phyloP scores from a whole-genome alignment of 2,329 filamentous ascomycete species.

The Penicillium sp. region DNA sequence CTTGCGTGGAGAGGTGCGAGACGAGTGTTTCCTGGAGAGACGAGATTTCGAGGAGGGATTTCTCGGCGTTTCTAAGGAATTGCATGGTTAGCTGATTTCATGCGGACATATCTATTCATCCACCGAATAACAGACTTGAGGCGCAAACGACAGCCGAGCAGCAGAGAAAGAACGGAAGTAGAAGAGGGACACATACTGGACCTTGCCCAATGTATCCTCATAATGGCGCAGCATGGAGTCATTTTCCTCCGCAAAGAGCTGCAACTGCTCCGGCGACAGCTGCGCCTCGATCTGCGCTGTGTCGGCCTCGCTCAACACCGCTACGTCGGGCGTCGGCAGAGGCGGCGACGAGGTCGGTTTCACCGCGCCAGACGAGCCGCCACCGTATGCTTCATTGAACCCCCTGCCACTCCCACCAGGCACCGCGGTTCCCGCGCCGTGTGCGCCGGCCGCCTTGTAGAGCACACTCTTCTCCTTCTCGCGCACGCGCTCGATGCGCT shows the following conservation, averaged over 20 bases:
- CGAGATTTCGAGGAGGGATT: constrained; percentile 86
- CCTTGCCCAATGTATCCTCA: constrained; percentile 89
- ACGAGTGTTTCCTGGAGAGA: constrained; percentile 88
- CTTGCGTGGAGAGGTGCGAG: constrained; percentile 78
- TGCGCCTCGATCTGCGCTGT: constrained; percentile 51
- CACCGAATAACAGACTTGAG: too few species aligned
- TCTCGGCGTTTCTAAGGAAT: constrained; percentile 71
- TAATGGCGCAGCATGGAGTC: constrained; percentile 90
- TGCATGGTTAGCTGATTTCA: constrained; percentile 7
- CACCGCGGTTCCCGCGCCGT: constrained; percentile 15
- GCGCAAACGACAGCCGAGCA: too few species aligned
- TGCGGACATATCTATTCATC: too few species aligned
- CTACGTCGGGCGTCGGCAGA: constrained; percentile 27
- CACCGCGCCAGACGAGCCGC: background rate
- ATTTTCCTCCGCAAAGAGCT: constrained; percentile 92
- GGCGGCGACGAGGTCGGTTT: background rate
- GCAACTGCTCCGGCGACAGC: constrained; percentile 78
- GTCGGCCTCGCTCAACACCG: constrained; percentile 32
- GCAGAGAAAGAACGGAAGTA: background rate
- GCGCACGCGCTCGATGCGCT: constrained; percentile 74
- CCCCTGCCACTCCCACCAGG: constrained; percentile 20
- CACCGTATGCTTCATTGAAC: background rate
- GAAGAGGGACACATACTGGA: constrained; percentile 63
- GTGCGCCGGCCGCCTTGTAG: constrained; percentile 55
- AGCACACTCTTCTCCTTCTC: constrained; percentile 86